Conservation (phyloP, 78 protist genomes). For the Tieghemostelium lacteum region DNA sequence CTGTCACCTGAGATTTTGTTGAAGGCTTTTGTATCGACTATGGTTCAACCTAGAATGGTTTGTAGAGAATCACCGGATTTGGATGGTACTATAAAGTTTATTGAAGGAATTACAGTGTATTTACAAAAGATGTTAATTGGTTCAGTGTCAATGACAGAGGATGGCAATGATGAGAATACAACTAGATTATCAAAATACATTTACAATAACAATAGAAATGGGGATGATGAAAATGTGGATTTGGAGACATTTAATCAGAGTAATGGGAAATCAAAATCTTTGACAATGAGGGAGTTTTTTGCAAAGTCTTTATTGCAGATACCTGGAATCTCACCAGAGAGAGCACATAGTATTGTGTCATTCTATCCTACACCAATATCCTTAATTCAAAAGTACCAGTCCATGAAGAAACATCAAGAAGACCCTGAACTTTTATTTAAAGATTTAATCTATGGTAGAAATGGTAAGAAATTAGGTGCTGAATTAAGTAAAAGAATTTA, state of each 20-base stretch:
- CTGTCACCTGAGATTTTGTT: slow-evolving; percentile 37
- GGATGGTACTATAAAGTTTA: slow-evolving; percentile 11
- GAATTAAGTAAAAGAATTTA: slow-evolving; percentile 14
- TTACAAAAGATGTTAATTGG: neutral
- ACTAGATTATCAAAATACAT: neutral
- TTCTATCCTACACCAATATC: slow-evolving; percentile 33
- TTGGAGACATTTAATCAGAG: slow-evolving; percentile 24
- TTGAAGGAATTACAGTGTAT: neutral
- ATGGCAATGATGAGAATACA: neutral
- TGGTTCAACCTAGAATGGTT: neutral
- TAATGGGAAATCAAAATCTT: slow-evolving; percentile 31
- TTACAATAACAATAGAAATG: neutral
- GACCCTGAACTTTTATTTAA: too few species aligned
- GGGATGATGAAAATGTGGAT: neutral
- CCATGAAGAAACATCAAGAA: neutral
- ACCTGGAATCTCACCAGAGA: slow-evolving; percentile 30
- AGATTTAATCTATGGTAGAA: slow-evolving; percentile 1
- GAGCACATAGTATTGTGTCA: neutral
- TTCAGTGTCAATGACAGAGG: too few species aligned
- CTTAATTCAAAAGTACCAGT: neutral
- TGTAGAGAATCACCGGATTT: slow-evolving; percentile 8
- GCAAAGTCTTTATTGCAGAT: slow-evolving; percentile 55
- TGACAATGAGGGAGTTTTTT: slow-evolving; percentile 35
- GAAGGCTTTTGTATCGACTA: slow-evolving; percentile 30
- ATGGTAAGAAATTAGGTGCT: slow-evolving; percentile 12